Evolutionary conservation across 805 yeast genomes (phyloP).

Genomic region (Lachancea meyersii): DNA sequence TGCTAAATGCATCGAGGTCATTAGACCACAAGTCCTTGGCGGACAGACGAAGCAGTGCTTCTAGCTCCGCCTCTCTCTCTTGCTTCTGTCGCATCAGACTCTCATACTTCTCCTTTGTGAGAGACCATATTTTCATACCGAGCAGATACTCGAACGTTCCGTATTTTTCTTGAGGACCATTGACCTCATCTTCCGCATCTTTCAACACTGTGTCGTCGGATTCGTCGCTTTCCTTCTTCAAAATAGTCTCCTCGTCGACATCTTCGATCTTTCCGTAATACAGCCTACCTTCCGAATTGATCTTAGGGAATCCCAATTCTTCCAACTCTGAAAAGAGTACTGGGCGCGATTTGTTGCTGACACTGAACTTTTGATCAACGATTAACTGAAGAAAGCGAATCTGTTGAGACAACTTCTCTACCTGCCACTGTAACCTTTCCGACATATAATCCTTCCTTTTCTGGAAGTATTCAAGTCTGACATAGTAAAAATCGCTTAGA

Average conservation of each 20-base stretch:
- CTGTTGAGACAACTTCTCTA: conserved; percentile 70
- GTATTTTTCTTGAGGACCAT: conserved; percentile 43
- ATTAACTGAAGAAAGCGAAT: conserved; percentile 90
- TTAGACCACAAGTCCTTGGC: conserved; percentile 85
- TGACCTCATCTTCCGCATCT: conserved; percentile 33
- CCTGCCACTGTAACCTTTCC: conserved; percentile 60
- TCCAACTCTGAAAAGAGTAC: conserved; percentile 59
- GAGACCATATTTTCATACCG: conserved; percentile 90
- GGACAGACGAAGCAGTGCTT: conserved; percentile 52
- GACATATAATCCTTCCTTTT: conserved; percentile 79
- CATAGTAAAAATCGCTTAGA: conserved; percentile 73
- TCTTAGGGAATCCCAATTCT: conserved; percentile 63
- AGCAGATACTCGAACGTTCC: conserved; percentile 79
- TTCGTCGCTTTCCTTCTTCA: conserved; percentile 38
- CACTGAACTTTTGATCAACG: conserved; percentile 62
- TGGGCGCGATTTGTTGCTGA: conserved; percentile 69
- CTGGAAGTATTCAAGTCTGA: conserved; percentile 85
- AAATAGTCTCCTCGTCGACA: conserved; percentile 20
- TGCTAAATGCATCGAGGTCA: conserved; percentile 72
- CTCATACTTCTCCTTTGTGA: conserved; percentile 85
- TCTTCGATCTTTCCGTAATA: conserved; percentile 38
- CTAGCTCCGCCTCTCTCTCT: conserved; percentile 66
- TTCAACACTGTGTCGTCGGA: conserved; percentile 34
- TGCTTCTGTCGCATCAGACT: conserved; percentile 67
- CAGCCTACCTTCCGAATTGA: conserved; percentile 64